Percentiles rank a stretch among this genome's conserved stretches.
These are phyloP conservation scores for Iberis pinnata DNA, from an alignment of 345 rosid genomes.

Conservation along the genomic window DNA sequence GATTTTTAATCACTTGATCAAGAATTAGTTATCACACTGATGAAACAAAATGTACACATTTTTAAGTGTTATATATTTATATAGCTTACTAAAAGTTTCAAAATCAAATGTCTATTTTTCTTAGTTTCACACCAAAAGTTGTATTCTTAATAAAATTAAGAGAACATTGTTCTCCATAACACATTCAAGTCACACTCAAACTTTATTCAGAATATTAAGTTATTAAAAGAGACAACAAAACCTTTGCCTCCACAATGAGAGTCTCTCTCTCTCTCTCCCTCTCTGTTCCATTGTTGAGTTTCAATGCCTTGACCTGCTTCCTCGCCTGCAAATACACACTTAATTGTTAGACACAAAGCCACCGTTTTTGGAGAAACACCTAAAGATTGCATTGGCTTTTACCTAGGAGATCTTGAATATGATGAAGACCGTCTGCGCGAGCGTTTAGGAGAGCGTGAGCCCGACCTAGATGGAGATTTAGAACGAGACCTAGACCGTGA, in stretches of 20 bases:
- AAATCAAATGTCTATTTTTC: no score
- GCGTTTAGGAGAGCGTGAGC: constrained; percentile 33
- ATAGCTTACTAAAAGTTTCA: no score
- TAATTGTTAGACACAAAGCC: not conserved
- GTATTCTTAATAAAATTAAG: no score
- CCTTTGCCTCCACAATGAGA: not conserved
- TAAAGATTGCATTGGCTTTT: constrained; percentile 6
- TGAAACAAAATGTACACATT: no score
- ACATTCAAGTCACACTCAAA: no score
- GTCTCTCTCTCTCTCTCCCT: not conserved
- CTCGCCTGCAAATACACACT: constrained; percentile 42
- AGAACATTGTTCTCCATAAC: no score
- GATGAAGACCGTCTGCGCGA: constrained; percentile 38
- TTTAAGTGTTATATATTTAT: no score
- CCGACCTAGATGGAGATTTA: constrained; percentile 34
- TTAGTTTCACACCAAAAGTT: no score
- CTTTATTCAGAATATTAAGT: no score
- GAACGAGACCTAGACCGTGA: constrained; percentile 39
- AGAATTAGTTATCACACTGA: no score
- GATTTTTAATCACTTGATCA: no score
- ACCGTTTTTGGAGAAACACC: not conserved
- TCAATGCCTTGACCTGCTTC: constrained; percentile 64
- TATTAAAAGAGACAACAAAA: not conserved
- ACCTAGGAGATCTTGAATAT: constrained; percentile 73
- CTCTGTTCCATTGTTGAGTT: not conserved